phyloP scores from a whole-genome alignment of 768 basidiomycete genomes.

The Trametes sanguinea region DNA sequence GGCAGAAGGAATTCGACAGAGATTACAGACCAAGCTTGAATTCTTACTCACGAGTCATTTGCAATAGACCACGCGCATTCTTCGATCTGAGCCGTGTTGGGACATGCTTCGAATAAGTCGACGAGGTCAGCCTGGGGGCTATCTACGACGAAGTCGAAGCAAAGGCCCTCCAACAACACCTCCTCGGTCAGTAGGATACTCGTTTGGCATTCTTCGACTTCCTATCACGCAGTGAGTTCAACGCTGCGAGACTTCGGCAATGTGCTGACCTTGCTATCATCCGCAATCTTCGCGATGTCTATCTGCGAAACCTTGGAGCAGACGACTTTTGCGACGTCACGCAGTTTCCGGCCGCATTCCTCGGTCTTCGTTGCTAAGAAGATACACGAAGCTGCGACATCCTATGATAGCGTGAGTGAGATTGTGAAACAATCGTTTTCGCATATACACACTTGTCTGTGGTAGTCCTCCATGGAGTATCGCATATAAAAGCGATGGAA shows the following conservation, averaged over 20 bases:
- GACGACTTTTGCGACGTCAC: conserved; percentile 79
- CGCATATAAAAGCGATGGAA: conserved; percentile 93
- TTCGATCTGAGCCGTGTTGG: conserved; percentile 51
- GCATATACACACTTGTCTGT: conserved; percentile 59
- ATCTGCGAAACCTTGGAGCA: conserved; percentile 63
- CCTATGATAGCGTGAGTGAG: conserved; percentile 44
- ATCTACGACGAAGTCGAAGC: conserved; percentile 81
- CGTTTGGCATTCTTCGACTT: conserved; percentile 70
- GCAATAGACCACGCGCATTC: conserved; percentile 86
- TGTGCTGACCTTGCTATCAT: conserved; percentile 62
- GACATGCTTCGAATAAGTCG: conserved; percentile 64
- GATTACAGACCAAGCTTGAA: background rate
- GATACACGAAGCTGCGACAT: conserved; percentile 82
- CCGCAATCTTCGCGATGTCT: conserved; percentile 57
- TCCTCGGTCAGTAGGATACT: conserved; percentile 77
- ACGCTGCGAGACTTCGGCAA: conserved; percentile 3
- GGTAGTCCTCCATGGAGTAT: conserved; percentile 79
- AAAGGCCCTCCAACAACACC: conserved; percentile 75
- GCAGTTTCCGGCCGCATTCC: conserved; percentile 82
- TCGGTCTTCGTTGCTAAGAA: conserved; percentile 92
- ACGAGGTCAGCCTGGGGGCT: conserved; percentile 78
- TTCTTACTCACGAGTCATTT: conserved; percentile 73
- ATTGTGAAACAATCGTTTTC: background rate
- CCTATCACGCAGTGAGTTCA: conserved; percentile 43
- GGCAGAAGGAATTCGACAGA: background rate